A percentile compares a stretch with the other conserved stretches of the same genome.
Conservation (phyloP, 2,329 filamentous ascomycete genomes). For the Thelonectria discophora region DNA sequence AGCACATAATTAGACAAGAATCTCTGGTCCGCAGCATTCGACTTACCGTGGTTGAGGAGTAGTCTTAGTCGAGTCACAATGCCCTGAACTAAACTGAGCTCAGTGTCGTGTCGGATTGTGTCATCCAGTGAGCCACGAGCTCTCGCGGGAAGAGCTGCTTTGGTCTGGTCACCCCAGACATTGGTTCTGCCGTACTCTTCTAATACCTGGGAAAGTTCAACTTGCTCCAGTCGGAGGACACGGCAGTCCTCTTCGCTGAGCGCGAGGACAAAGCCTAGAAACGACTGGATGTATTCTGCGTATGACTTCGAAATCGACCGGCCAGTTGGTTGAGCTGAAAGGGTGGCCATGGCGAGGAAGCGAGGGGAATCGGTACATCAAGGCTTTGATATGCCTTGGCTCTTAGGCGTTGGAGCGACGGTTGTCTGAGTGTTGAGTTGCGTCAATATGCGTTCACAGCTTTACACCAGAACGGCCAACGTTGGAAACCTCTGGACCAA, state of each 20-base stretch:
- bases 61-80: not conserved
- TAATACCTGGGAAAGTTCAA: not conserved
- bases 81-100: constrained; percentile 2
- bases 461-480: too few relatives aligned
- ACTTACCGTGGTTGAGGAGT: not conserved
- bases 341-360: not conserved
- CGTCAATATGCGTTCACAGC: too few relatives aligned
- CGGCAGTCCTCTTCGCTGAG: constrained; percentile 2
- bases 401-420: not conserved
- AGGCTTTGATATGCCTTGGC: not conserved
- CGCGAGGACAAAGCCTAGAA: not conserved
- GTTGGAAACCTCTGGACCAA: too few relatives aligned
- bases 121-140: constrained; percentile 16
- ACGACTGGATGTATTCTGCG: not conserved
- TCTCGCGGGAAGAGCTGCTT: not conserved
- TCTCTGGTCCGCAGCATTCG: not conserved
- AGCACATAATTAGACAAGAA: not conserved
- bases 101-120: constrained; percentile 7
- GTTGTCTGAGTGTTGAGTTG: not conserved
- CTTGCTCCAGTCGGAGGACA: constrained; percentile 1
- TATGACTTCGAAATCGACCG: not conserved
- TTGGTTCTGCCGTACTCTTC: constrained; percentile 20
- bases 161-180: constrained; percentile 16
- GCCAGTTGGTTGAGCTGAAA: not conserved
- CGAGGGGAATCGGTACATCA: not conserved